Percentiles rank a stretch among this genome's conserved stretches.
Conservation (phyloP, 345 rosid genomes). For the Eucalyptus guilfoylei region DNA sequence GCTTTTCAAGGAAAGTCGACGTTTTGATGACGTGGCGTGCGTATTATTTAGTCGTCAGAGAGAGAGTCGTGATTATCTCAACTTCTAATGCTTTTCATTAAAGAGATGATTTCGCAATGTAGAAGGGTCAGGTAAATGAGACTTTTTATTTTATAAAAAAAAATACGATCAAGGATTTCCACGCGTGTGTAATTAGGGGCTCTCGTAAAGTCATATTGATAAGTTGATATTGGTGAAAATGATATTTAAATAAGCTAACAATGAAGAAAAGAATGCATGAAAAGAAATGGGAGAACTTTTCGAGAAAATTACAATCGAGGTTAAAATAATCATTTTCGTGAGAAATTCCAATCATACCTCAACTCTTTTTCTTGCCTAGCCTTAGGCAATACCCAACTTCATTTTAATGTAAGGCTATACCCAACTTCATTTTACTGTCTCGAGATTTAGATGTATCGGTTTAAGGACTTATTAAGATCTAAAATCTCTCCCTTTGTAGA, state of each 20-base stretch:
- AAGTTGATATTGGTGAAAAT: neutral
- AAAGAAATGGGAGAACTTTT: too few relatives aligned
- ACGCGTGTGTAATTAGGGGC: neutral
- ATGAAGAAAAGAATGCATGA: too few relatives aligned
- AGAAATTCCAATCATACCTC: neutral
- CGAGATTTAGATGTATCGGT: too few relatives aligned
- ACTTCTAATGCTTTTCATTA: neutral
- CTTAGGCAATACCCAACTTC: too few relatives aligned
- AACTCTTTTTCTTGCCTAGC: too few relatives aligned
- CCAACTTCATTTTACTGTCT: neutral
- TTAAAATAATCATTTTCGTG: neutral
- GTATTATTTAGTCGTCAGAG: neutral
- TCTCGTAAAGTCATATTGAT: neutral
- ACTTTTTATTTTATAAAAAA: too few relatives aligned
- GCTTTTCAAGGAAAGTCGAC: neutral
- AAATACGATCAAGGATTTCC: neutral
- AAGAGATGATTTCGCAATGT: neutral
- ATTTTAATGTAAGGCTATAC: too few relatives aligned
- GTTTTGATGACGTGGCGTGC: neutral
- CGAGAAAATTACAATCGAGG: too few relatives aligned
- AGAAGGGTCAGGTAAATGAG: neutral
- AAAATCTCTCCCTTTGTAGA: neutral
- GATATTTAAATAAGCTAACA: neutral
- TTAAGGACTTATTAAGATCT: too few relatives aligned
- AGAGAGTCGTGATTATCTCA: neutral